Evolutionary conservation across 345 rosid genomes (phyloP).

Genomic region (Ceriops tagal): DNA sequence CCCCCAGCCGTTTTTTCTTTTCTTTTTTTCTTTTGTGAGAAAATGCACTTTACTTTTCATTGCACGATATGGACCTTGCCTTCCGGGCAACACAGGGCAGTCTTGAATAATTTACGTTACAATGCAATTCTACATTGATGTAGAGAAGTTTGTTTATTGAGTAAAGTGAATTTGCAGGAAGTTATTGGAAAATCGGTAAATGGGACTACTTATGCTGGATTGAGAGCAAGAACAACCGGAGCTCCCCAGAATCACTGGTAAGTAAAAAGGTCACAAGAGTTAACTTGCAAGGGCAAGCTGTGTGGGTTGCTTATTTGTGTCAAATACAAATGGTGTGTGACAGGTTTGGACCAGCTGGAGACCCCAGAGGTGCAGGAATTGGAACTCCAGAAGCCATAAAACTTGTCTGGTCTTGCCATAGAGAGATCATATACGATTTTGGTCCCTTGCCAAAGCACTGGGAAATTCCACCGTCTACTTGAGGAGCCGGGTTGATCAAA

Average conservation of each 20-base stretch:
- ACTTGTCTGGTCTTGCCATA: constrained; percentile 97
- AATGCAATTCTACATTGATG: not conserved
- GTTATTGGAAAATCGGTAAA: constrained; percentile 86
- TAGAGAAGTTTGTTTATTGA: constrained; percentile 1
- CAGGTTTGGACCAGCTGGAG: constrained; percentile 99
- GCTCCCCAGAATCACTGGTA: constrained; percentile 99
- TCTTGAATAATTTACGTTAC: too few species aligned
- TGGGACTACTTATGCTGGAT: constrained; percentile 93
- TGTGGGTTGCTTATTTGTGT: not conserved
- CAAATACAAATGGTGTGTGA: not conserved
- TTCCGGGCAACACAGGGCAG: too few species aligned
- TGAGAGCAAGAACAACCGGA: constrained; percentile 95
- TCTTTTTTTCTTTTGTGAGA: too few species aligned
- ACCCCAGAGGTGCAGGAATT: constrained; percentile 97
- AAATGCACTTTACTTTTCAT: too few species aligned
- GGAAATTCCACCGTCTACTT: constrained; percentile 81
- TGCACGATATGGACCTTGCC: too few species aligned
- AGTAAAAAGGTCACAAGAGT: not conserved
- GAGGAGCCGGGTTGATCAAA: not conserved
- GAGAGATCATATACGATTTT: constrained; percentile 82
- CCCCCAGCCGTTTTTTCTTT: too few species aligned
- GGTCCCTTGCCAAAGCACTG: constrained; percentile 78
- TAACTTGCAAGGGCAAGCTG: not conserved
- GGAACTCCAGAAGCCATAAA: constrained; percentile 98
- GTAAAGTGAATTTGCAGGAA: constrained; percentile 46